Conservation (phyloP, 192 early-diverging fungal genomes). For the Coemansia sp. region DNA sequence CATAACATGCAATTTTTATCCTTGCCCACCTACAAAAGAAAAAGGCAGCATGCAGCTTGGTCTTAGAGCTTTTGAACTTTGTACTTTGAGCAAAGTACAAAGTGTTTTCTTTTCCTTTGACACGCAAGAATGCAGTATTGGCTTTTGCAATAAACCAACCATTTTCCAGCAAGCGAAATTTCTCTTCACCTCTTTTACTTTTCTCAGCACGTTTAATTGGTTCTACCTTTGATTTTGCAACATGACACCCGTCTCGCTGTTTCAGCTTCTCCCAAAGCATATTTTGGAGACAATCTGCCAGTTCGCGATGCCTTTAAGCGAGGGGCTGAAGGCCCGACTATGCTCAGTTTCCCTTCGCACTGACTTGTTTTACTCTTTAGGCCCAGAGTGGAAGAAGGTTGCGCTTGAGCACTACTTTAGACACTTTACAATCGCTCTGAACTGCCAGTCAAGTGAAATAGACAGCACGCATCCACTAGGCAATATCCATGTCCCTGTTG, state of each 20-base stretch:
- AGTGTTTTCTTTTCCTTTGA: not conserved
- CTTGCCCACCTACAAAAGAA: not conserved
- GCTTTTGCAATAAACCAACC: not conserved
- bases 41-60: not conserved
- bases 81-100: not conserved
- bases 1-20: no score
- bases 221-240: not conserved
- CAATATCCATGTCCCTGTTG: not conserved
- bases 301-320: not conserved
- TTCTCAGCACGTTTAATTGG: not conserved
- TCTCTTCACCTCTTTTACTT: not conserved
- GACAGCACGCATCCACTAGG: not conserved
- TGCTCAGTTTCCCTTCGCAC: not conserved
- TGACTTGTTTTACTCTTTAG: slow-evolving; percentile 4
- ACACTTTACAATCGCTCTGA: not conserved
- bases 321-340: not conserved
- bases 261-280: not conserved
- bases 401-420: slow-evolving; percentile 1
- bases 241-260: not conserved
- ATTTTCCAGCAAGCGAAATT: not conserved
- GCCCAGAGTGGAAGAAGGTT: not conserved
- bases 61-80: not conserved
- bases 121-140: not conserved
- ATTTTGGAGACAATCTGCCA: not conserved
- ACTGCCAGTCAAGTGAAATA: not conserved